Conservation (phyloP, 1,284 basidiomycete species). For the Rhodotorula sp. region DNA sequence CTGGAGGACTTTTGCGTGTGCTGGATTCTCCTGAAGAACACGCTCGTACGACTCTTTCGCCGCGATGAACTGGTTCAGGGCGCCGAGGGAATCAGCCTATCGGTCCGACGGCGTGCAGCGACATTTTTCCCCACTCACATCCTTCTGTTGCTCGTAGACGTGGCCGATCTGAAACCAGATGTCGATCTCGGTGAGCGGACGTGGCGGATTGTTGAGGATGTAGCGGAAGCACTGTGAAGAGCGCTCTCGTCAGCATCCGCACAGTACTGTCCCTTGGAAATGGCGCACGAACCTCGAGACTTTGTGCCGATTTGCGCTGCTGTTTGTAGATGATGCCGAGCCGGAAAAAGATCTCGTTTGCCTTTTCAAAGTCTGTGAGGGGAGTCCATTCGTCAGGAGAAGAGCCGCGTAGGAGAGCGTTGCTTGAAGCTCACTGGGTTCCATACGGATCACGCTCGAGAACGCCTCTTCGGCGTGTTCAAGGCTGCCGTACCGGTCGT, state of each 20-base stretch:
- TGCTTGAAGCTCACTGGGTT: conserved; percentile 65
- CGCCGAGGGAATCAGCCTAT: too few relatives aligned
- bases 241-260: conserved; percentile 14
- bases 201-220: conserved; percentile 91
- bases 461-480: conserved; percentile 99
- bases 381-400: background rate
- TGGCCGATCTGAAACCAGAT: conserved; percentile 99
- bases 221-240: conserved; percentile 77
- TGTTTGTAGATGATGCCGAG: conserved; percentile 99
- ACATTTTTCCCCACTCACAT: conserved; percentile 59
- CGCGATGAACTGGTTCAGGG: conserved; percentile 63
- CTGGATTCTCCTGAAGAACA: conserved; percentile 89
- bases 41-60: conserved; percentile 96
- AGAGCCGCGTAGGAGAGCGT: too few relatives aligned
- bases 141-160: conserved; percentile 94
- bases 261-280: too few relatives aligned
- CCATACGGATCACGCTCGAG: conserved; percentile 92
- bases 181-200: conserved; percentile 91
- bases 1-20: conserved; percentile 94
- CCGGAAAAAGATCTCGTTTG: conserved; percentile 97
- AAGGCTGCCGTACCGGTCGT: conserved; percentile 95
- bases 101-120: too few relatives aligned
- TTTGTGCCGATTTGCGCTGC: conserved; percentile 85
- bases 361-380: conserved; percentile 89
- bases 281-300: conserved; percentile 59